Base-by-base conservation (phyloP, 2,329 filamentous ascomycete species). In the Hypoxylon sp. region DNA sequence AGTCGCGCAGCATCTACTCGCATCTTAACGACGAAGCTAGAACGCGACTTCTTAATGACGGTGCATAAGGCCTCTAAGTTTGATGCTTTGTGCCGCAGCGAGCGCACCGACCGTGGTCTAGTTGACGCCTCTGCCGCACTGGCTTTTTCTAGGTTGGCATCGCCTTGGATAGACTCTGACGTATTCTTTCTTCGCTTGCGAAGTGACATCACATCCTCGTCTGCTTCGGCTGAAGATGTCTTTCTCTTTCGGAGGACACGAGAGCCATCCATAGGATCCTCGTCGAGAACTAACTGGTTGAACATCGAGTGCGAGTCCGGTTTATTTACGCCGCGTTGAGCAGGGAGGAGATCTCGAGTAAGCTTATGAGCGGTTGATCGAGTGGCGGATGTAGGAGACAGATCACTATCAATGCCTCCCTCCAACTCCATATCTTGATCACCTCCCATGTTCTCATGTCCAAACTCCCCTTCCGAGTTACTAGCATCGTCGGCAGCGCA, bases 181-280 rank as follows among this genome's bases (percentile, higher is more conserved):
- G 80, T 80, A 23, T 85, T 82, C 73, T 83, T 83, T 48, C 84
- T 80, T 34, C 88, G 83, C 76, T 88, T 90, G 66, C 86, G 85
- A 36, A 85, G 76, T 0, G 83, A 81, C 63, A 83, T 80, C 14
- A 82, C 79, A 14, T 82, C 82, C 69, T 91, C 85, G 69, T 93
- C 83, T 65, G 81, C 83, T 52, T 91, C 89, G 11, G 87, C 83
- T 2, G 92, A 91, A 0, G 93, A 93, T 17, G 93, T 90, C 79
- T 95, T 97, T 59, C 94, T 89, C 80, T 97, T 97, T 66, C 94
- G 87, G 65, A 97, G 82, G 32, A 92, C 87, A 58, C 93, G 90
- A 7, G 93, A 90, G 49, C 91, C 92, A 78, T 95, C 91, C 82
- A 91, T 84, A 6, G 90, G 86, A 74, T 93, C 91, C 68, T 91